A percentile compares a stretch with the other conserved stretches of the same genome.
These are phyloP conservation scores for Discostella pseudostelligera DNA, from an alignment of 108 stramenopile species.

Conservation along the genomic window DNA sequence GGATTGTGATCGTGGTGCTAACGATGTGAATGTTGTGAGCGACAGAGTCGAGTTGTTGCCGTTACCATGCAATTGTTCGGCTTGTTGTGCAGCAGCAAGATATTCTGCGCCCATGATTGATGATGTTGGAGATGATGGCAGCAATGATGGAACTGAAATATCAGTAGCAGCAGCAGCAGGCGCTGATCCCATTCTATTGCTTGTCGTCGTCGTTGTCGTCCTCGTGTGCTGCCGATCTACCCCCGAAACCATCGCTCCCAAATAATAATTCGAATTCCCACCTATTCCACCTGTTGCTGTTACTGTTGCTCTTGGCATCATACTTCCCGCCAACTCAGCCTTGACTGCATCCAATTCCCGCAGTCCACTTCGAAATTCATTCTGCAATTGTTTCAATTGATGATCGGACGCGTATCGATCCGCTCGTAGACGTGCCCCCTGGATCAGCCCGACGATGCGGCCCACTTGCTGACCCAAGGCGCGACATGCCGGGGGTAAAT, in stretches of 20 bases:
- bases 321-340: conserved; percentile 77
- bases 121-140: background rate
- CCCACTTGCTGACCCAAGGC: conserved; percentile 69
- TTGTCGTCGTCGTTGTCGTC: conserved; percentile 1
- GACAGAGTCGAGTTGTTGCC: background rate
- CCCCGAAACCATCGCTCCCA: conserved; percentile 59
- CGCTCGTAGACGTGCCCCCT: conserved; percentile 78
- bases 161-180: background rate
- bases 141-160: background rate
- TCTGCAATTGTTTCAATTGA: conserved; percentile 74
- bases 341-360: conserved; percentile 82
- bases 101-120: conserved; percentile 20
- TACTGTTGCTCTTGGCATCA: conserved; percentile 14
- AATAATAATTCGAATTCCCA: conserved; percentile 32
- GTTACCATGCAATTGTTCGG: conserved; percentile 3
- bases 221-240: conserved; percentile 33
- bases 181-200: conserved; percentile 3
- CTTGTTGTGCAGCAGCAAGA: conserved; percentile 37
- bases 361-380: conserved; percentile 76
- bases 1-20: conserved; percentile 58
- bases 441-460: conserved; percentile 77
- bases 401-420: conserved; percentile 76
- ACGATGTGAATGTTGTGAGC: background rate
- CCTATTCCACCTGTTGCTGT: no score
- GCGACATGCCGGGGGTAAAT: conserved; percentile 67